phyloP scores from a whole-genome alignment of 495 filamentous ascomycete species.

The Aspergillus avenaceus region DNA sequence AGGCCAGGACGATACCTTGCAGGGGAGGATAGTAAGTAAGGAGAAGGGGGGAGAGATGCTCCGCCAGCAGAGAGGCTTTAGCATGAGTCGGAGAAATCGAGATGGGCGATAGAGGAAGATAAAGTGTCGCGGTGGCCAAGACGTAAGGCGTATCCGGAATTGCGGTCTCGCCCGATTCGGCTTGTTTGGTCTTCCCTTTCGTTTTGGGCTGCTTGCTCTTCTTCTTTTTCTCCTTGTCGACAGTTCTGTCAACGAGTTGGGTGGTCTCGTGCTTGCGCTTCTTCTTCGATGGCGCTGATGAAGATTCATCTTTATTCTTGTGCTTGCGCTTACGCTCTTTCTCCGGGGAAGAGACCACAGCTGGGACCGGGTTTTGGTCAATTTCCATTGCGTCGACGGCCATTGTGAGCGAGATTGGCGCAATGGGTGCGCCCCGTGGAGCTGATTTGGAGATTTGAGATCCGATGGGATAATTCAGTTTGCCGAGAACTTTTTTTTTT shows the following conservation, averaged over 20 bases:
- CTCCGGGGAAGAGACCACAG: conserved; percentile 31
- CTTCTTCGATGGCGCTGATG: conserved; percentile 38
- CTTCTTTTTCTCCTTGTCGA: conserved; percentile 21
- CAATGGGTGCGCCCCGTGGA: conserved; percentile 14
- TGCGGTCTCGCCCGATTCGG: conserved; percentile 3
- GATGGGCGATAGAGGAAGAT: conserved; percentile 67
- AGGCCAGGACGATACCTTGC: conserved; percentile 66
- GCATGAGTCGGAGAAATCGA: conserved; percentile 59
- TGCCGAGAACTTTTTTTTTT: conserved; percentile 36
- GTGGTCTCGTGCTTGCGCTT: conserved; percentile 40
- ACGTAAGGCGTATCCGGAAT: conserved; percentile 52
- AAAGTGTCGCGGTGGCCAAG: conserved; percentile 59
- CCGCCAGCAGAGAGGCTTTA: conserved; percentile 62
- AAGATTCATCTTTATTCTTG: conserved; percentile 26
- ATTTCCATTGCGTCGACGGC: conserved; percentile 43
- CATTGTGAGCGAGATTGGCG: conserved; percentile 31
- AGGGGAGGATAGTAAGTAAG: conserved; percentile 72
- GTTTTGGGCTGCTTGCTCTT: conserved; percentile 29
- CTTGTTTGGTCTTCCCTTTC: conserved; percentile 12
- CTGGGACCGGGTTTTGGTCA: conserved; percentile 22
- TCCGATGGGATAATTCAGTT: conserved; percentile 9
- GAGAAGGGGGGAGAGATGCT: conserved; percentile 72
- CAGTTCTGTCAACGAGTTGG: conserved; percentile 7
- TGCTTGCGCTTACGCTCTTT: conserved; percentile 55
- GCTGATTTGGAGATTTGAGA: conserved; percentile 13